Base-by-base conservation (phyloP, 2,329 filamentous ascomycete species). In the Fusarium armeniacum region DNA sequence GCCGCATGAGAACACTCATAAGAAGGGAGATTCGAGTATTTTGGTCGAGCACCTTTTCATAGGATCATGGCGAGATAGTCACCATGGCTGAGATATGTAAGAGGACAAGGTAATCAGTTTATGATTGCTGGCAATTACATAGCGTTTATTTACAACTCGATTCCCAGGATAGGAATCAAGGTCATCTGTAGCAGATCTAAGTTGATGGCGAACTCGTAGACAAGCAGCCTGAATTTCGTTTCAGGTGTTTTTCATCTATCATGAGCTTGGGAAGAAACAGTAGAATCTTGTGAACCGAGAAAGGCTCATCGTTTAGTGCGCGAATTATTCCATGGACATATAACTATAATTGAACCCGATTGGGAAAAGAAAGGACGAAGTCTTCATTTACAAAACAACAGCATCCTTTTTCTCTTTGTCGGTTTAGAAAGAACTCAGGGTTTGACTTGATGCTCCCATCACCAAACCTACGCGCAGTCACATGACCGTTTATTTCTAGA, bases 11-110 rank as follows among this genome's bases (percentile, higher is more conserved):
- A 58, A 73, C 5, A 56, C 64, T 9, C 71, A 71, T 33, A 56
- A 67, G 35, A 62, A 70, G 43, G 63, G 63, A 11, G 63, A 70
- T 3, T n/a, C 61, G 4, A 59, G 24, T 2, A 69, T 73, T 6
- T 57, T 73, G 6, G 63, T 73, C 11, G 63, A 73, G 40, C 71
- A 71, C 58, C 43, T 72, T 2, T 72, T 71, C 18, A 72, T 70
- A 16, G 68, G 58, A 33, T 71, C 69, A 15, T 72, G 68, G 65
- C 62, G 62, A 35, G 65, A 57, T n/a, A 63, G 58, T 0, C 68
- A 72, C 36, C 65, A 58, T 20, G 65, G 68, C 12, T 69, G 22
- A 69, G 35, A 33, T 35, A 43, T 5, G 22, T 7, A 35, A n/a
- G 30, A 16, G 18, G 24, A 28, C 5, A 20, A 12, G 24, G 15